Evolutionary conservation across 2,329 filamentous ascomycete genomes (phyloP).

Genomic region (Grosmannia serpens): DNA sequence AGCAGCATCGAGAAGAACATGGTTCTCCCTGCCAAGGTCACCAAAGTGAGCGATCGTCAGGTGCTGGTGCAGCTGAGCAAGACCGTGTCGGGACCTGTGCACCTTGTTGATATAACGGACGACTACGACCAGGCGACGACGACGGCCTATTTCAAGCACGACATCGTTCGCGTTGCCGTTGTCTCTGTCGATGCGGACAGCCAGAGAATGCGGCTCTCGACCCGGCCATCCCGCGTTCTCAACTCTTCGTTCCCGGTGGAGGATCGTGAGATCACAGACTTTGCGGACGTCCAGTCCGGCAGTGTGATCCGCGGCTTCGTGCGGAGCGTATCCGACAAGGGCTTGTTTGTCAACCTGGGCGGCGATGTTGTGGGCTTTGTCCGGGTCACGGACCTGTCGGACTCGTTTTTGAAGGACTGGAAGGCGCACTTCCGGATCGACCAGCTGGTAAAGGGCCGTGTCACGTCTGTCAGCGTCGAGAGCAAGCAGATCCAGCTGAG

Average conservation of each 20-base stretch:
- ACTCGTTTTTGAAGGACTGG: slow-evolving; percentile 91
- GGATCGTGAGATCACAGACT: slow-evolving; percentile 65
- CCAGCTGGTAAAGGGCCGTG: slow-evolving; percentile 80
- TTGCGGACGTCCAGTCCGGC: slow-evolving; percentile 61
- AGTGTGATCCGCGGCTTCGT: slow-evolving; percentile 84
- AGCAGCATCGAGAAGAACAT: slow-evolving; percentile 64
- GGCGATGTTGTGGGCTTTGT: slow-evolving; percentile 73
- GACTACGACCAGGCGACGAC: slow-evolving; percentile 75
- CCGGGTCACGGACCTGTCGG: slow-evolving; percentile 78
- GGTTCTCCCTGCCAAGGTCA: slow-evolving; percentile 72
- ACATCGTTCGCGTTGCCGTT: slow-evolving; percentile 79
- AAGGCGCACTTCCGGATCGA: slow-evolving; percentile 79
- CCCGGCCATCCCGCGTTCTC: slow-evolving; percentile 76
- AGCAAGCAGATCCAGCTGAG: slow-evolving; percentile 71
- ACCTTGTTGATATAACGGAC: slow-evolving; percentile 74
- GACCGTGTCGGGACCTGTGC: slow-evolving; percentile 64
- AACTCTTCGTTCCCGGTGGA: slow-evolving; percentile 72
- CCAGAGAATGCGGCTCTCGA: slow-evolving; percentile 73
- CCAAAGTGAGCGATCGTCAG: slow-evolving; percentile 73
- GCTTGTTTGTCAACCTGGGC: slow-evolving; percentile 75
- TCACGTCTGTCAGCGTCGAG: slow-evolving; percentile 58
- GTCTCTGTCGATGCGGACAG: slow-evolving; percentile 70
- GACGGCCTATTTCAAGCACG: slow-evolving; percentile 66
- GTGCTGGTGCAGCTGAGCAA: slow-evolving; percentile 80
- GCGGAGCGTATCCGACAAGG: slow-evolving; percentile 79